Evolutionary conservation across 768 basidiomycete genomes (phyloP), one percentile per base, ranked within the genome.

Genomic region (Trametes meyenii): DNA sequence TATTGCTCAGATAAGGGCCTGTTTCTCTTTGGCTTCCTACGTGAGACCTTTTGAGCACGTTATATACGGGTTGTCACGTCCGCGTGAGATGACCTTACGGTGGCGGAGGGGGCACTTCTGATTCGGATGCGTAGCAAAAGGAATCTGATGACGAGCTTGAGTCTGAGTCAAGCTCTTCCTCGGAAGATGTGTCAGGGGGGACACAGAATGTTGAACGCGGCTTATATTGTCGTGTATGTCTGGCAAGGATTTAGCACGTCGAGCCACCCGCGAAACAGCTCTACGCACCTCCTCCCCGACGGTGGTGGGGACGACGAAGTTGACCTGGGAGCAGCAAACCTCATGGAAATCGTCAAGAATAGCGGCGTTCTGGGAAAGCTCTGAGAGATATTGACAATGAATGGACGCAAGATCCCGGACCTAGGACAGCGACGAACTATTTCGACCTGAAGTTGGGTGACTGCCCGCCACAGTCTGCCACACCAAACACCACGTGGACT

Each of bases 161-260:
- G 5, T 79, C 79, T 1, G 72, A 76, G 43, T 81, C 80, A 45
- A 76, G 77, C 43, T 74, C 68, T 73, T 81, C 81, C 48, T 76
- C 76, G 44, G 75, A 69, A 46, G 78, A 76, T 10, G 83, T 85
- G 58, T 84, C 83, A 5, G 82, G 79, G 33, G 79, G 79, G 5
- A 85, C 70, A 16, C 84, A 84, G 66, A 84, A 87, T 6, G 83
- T 82, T 14, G 83, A 85, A 4, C 76, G 73, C 38, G 77, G 72
- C n/a, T 81, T 73, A 29, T 55, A 59, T 6, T 33, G 56, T 39
- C 67, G 64, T 33, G 26, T 23, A 23, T 16, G 33, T 26, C 17
- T 12, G 50, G 29, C 29, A 33, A 21, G 46, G 59, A 58, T 60
- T 69, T 66, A 55, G 53, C 40, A 29, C 36, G 19, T 6, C 8